These are phyloP conservation scores for Lathyrus aphaca DNA, from an alignment of 306 rosid genomes.

Conservation along the genomic window DNA sequence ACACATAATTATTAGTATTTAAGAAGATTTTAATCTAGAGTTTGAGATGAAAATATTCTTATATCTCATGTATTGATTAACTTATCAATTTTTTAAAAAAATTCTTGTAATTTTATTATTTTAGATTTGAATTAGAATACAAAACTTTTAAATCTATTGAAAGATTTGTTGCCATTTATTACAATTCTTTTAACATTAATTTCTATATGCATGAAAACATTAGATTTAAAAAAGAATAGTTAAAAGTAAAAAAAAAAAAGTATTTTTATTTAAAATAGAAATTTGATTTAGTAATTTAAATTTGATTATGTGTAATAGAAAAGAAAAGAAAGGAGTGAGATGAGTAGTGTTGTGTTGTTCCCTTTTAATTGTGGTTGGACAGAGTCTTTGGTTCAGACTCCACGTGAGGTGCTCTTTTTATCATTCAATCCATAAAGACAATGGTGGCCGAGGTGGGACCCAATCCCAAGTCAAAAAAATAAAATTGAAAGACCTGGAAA, in stretches of 20 bases:
- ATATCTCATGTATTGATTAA: too few relatives aligned
- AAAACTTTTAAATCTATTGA: too few relatives aligned
- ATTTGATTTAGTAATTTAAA: background rate
- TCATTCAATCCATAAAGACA: constrained; percentile 94
- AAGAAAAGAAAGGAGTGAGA: constrained; percentile 6
- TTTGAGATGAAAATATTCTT: too few relatives aligned
- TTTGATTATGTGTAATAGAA: background rate
- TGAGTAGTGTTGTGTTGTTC: constrained; percentile 1
- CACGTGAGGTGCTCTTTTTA: constrained; percentile 99
- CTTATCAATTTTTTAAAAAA: too few relatives aligned
- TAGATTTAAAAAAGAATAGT: background rate
- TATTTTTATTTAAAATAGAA: background rate
- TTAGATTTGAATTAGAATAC: too few relatives aligned
- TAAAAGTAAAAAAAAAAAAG: constrained; percentile 18
- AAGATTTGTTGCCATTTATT: too few relatives aligned
- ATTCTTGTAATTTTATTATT: too few relatives aligned
- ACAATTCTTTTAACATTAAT: too few relatives aligned
- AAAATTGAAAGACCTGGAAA: constrained; percentile 66
- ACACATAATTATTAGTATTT: too few relatives aligned
- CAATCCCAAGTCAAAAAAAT: constrained; percentile 84
- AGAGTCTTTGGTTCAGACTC: constrained; percentile 92
- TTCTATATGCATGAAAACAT: background rate
- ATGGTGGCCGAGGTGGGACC: constrained; percentile 88
- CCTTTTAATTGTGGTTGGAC: constrained; percentile 86
- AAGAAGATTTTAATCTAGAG: too few relatives aligned